Evolutionary conservation across 805 yeast genomes (phyloP).

Genomic region (Lachancea lanzarotensis): DNA sequence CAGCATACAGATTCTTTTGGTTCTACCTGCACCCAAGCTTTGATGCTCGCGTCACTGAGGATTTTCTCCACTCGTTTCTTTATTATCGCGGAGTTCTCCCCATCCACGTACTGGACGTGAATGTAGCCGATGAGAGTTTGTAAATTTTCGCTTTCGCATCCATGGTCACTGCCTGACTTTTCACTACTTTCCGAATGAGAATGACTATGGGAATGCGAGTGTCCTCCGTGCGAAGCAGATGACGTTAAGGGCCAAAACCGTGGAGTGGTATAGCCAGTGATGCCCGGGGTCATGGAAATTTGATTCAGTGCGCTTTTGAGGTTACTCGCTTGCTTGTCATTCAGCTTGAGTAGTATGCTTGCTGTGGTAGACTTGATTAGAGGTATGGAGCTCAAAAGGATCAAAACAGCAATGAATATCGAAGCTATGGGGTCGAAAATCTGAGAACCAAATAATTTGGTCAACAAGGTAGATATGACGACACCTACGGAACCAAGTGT

Average conservation of each 20-base stretch:
- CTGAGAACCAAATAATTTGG: conserved; percentile 55
- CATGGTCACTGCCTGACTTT: conserved; percentile 21
- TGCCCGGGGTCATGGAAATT: conserved; percentile 65
- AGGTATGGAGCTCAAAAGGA: conserved; percentile 78
- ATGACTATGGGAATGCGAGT: conserved; percentile 35
- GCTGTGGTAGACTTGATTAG: conserved; percentile 74
- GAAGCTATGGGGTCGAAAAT: conserved; percentile 94
- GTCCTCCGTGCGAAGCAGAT: conserved; percentile 20
- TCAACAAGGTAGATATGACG: conserved; percentile 77
- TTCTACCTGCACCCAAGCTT: conserved; percentile 62
- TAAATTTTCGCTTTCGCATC: conserved; percentile 24
- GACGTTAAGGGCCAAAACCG: conserved; percentile 72
- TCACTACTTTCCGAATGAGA: conserved; percentile 32
- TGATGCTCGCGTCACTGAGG: conserved; percentile 44
- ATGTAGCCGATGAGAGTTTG: conserved; percentile 59
- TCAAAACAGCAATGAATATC: conserved; percentile 72
- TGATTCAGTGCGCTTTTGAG: conserved; percentile 64
- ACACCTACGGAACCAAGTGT: conserved; percentile 97
- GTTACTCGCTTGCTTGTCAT: conserved; percentile 50
- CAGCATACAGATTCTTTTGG: conserved; percentile 58
- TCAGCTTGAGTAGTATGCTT: conserved; percentile 58
- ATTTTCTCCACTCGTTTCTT: conserved; percentile 54
- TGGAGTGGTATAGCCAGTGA: conserved; percentile 79
- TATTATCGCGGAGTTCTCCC: conserved; percentile 57
- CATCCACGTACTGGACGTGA: conserved; percentile 66